Evolutionary conservation across 306 rosid species (phyloP), one percentile per base, ranked within the genome.

Genomic region (Trichosanthes truncata): DNA sequence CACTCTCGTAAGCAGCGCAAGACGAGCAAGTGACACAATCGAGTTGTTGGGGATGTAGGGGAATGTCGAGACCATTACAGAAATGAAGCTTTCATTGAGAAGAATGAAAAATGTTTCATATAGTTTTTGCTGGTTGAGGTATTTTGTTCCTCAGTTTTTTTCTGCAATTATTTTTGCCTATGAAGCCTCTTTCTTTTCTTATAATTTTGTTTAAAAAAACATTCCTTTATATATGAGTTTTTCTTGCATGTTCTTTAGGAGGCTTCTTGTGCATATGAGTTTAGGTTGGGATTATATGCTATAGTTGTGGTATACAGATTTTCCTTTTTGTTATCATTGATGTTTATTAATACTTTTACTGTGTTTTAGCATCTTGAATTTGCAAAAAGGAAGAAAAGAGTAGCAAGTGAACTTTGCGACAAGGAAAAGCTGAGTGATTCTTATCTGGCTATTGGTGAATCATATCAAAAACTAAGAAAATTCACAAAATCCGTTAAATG

Each of bases 361-460:
- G 79, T 84, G 74, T 85, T 78, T 69, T 83, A 95, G 98, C 82
- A 83, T 68, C 86, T 84, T 82, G 88, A 89, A 82, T 90, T 82
- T 84, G 97, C 97, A 12, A 92, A 95, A 86, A 87, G 80, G 89
- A 95, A 89, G 93, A 92, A 90, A 81, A 84, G 76, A 78, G 79
- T 90, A 77, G 89, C 97, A 73, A 74, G 35, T 79, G 91, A 90
- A 80, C 92, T 95, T 79, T 78, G 86, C 83, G 97, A 95, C 88
- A 85, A 78, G 80, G 97, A 92, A 85, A 91, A 77, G 85, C 79
- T 92, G 74, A 87, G 91, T 65, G 97, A 92, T 81, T 86, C 97
- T 65, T 89, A 81, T 84, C 63, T 87, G 83, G 90, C 77, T 72
- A 79, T 95, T 85, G 98, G 92, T 71, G 96, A 87, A 80, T 91